Evolutionary conservation across 768 basidiomycete genomes (phyloP).

Genomic region (Lactarius vividus): DNA sequence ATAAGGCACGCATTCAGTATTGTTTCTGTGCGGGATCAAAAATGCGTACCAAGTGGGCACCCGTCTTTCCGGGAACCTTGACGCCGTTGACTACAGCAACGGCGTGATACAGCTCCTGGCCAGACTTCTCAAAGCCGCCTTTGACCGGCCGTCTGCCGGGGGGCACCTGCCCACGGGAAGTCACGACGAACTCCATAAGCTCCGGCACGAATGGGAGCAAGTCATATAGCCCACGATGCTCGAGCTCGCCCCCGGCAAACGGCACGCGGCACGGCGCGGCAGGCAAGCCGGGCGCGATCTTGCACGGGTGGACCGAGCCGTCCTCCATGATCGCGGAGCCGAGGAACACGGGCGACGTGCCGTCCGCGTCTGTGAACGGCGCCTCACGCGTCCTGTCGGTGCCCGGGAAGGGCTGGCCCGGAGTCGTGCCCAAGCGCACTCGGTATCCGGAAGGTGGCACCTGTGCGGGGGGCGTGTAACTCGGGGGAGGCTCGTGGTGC

Average conservation of each 20-base stretch:
- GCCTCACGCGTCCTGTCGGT: constrained; percentile 45
- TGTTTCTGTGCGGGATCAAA: constrained; percentile 36
- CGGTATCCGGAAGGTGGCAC: constrained; percentile 62
- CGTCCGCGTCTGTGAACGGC: constrained; percentile 56
- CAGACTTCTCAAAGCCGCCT: constrained; percentile 73
- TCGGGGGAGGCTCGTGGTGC: constrained; percentile 17
- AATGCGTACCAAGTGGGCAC: constrained; percentile 55
- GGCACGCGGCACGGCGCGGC: constrained; percentile 50
- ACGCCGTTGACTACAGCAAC: constrained; percentile 49
- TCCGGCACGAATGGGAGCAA: constrained; percentile 63
- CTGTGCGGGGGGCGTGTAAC: constrained; percentile 19
- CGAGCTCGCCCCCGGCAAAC: constrained; percentile 59
- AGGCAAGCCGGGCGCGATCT: constrained; percentile 62
- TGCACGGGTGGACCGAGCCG: constrained; percentile 75
- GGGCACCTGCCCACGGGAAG: constrained; percentile 60
- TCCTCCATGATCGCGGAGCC: constrained; percentile 66
- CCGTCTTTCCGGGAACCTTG: constrained; percentile 71
- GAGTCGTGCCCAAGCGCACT: constrained; percentile 46
- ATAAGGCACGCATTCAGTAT: background rate
- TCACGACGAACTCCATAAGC: constrained; percentile 73
- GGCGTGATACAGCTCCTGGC: constrained; percentile 67
- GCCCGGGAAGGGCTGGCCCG: constrained; percentile 44
- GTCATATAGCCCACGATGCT: constrained; percentile 68
- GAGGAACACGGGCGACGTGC: constrained; percentile 58
- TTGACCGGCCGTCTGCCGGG: constrained; percentile 57